Evolutionary conservation across 2,329 filamentous ascomycete genomes (phyloP), one percentile per base, ranked within the genome.

Genomic region (Microcyclospora tardicrescens): DNA sequence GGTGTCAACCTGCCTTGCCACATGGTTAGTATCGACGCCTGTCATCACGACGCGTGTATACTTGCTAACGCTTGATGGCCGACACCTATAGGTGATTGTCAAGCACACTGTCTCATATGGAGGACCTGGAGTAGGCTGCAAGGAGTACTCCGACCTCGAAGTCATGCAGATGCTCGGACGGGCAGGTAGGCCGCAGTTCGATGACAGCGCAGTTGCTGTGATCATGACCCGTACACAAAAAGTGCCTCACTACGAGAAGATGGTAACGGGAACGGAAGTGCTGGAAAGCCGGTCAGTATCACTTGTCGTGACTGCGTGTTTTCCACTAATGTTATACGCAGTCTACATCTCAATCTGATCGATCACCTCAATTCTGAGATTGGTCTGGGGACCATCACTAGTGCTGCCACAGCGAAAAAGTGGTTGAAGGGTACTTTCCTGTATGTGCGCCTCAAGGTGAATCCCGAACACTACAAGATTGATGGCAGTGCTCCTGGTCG

Each of bases 151-250:
- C 0, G 84, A 91, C 54, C 66, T 93, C 5, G 84, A 93, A 48
- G 72, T 89, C 44, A 89, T 89, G 79, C 84, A 93, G 51, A 93
- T 93, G 84, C 72, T 93, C 35, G 84, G 84, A 6, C 76, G 84
- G 45, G 84, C 84, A 36, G 84, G 85, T 1, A 70, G 84, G 14
- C 84, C 85, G 5, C 85, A 93, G 52, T 93, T 87, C 45, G 85
- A 89, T 49, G 70, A 75, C 36, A 82, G 66, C 41, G 84, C 82
- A 2, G 71, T 77, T 30, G 85, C 82, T 10, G 77, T 91, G 12
- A 87, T 93, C 39, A 75, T 93, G 64, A 91, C 84, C 0, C 72
- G 74, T 16, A 64, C 68, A n/a, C 64, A 75, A 4, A 80, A 78
- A 36, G 72, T 75, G 5, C 52, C 67, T 2, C 69, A 73, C 36